Percentiles rank a stretch among this genome's conserved stretches.
Evolutionary conservation across 2,329 filamentous ascomycete genomes (phyloP).

Genomic region (Triangularia verruculosa): DNA sequence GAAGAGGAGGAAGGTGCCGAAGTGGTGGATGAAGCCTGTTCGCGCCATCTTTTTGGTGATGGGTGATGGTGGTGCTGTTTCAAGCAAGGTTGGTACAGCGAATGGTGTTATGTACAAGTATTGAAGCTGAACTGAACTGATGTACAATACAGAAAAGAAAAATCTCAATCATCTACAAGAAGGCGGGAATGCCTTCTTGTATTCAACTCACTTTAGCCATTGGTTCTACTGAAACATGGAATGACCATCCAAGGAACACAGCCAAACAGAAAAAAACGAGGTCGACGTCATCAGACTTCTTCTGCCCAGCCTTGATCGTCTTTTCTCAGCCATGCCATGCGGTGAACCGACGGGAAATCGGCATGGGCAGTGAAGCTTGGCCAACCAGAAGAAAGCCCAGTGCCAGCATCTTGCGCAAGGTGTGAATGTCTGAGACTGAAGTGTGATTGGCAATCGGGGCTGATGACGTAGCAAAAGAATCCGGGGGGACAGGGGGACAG

Average conservation of each 20-base stretch:
- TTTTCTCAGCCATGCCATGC: not conserved
- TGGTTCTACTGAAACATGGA: not conserved
- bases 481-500: too few species aligned
- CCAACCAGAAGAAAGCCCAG: not conserved
- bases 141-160: not conserved
- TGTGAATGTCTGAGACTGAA: not conserved
- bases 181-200: not conserved
- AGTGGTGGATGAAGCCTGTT: conserved; percentile 51
- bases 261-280: not conserved
- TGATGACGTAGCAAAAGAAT: not conserved
- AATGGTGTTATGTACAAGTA: too few species aligned
- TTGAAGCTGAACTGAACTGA: too few species aligned
- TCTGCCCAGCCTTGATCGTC: not conserved
- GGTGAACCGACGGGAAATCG: not conserved
- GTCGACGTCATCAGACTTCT: not conserved
- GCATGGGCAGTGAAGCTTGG: not conserved
- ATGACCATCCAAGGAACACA: not conserved
- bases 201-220: not conserved
- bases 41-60: conserved; percentile 50
- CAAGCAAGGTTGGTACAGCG: too few species aligned
- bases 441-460: not conserved
- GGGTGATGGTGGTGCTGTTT: too few species aligned
- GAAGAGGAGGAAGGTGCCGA: conserved; percentile 58
- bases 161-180: not conserved
- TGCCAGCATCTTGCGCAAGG: not conserved